Evolutionary conservation across 106 monocot species (phyloP), one percentile per base, ranked within the genome.

Genomic region (Chionographis japonica): DNA sequence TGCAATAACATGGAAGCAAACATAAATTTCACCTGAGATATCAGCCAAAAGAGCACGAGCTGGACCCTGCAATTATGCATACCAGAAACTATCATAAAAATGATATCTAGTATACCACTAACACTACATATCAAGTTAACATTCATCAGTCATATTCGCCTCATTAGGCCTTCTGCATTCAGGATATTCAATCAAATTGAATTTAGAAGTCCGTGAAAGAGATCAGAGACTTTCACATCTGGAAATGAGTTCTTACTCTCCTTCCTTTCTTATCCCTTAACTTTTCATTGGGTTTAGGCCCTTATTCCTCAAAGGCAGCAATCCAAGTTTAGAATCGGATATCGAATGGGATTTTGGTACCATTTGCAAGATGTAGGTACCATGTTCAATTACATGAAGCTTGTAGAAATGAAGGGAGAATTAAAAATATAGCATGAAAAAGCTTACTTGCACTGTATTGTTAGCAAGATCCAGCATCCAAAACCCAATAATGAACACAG

Each of bases 401-500:
- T 60, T 60, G 27, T 15, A 19, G 50, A 11, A 14, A 43, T 15
- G 38, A 43, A 0, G 35, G 51, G 56, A 63, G 60, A 20, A n/a
- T 6, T 6, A 46, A 20, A 17, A 61, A 36, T 53, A 39, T 54
- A 37, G 4, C 4, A 37, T 52, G 9, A 69, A 62, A 1, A 68
- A 43, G 42, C 77, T 75, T 75, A 92, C 97, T 74, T 98, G 97
- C 46, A 93, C 93, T 81, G 98, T 90, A 72, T 98, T 98, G 61
- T 98, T 98, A 57, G 93, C 98, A 72, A 98, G 90, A 76, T 98
- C 98, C 56, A 93, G 81, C 92, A 98, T 87, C 98, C 98, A 98
- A 77, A 98, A 98, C 37, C 98, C 89, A 69, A 93, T 50, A 17
- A 98, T 67, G 77, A 98, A 98, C 50, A 98, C 71, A 73, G 62